Evolutionary conservation across 805 yeast species (phyloP).

Genomic region (Candida tibetensis): DNA sequence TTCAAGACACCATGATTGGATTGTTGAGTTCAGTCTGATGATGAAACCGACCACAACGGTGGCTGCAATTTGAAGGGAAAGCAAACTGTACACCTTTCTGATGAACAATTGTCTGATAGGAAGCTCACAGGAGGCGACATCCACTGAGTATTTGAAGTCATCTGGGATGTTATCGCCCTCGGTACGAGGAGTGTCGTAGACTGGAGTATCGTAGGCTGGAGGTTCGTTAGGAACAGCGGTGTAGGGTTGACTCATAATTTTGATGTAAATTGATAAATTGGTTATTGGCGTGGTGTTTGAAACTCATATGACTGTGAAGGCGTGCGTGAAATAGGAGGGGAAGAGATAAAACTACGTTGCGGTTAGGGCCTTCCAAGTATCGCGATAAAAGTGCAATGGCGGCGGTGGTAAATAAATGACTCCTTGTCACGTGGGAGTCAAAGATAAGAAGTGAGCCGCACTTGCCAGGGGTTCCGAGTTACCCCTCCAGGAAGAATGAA

Average conservation of each 20-base stretch:
- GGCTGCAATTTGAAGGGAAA: constrained; percentile 58
- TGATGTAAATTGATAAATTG: background rate
- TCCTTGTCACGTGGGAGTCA: too few relatives aligned
- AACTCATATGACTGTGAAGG: too few relatives aligned
- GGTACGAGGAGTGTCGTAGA: constrained; percentile 21
- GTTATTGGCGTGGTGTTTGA: too few relatives aligned
- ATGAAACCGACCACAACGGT: constrained; percentile 59
- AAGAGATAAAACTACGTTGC: too few relatives aligned
- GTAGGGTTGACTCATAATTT: constrained; percentile 6
- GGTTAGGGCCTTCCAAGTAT: too few relatives aligned
- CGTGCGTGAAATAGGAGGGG: too few relatives aligned
- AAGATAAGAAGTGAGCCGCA: background rate
- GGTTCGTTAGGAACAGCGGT: constrained; percentile 5
- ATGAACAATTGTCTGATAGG: constrained; percentile 73
- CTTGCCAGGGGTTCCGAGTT: background rate
- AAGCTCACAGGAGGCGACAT: constrained; percentile 74
- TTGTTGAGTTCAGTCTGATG: constrained; percentile 42
- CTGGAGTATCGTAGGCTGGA: constrained; percentile 17
- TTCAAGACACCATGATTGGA: constrained; percentile 53
- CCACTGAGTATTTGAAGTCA: constrained; percentile 79
- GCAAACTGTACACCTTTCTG: constrained; percentile 73
- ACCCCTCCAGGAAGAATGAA: background rate
- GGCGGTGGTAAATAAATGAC: too few relatives aligned
- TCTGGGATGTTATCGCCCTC: constrained; percentile 50
- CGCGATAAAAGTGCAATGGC: too few relatives aligned